Percentiles rank a stretch among this genome's conserved stretches.
These are phyloP conservation scores for Aspergillus sp. DNA, from an alignment of 2,329 filamentous ascomycete genomes.

Conservation along the genomic window DNA sequence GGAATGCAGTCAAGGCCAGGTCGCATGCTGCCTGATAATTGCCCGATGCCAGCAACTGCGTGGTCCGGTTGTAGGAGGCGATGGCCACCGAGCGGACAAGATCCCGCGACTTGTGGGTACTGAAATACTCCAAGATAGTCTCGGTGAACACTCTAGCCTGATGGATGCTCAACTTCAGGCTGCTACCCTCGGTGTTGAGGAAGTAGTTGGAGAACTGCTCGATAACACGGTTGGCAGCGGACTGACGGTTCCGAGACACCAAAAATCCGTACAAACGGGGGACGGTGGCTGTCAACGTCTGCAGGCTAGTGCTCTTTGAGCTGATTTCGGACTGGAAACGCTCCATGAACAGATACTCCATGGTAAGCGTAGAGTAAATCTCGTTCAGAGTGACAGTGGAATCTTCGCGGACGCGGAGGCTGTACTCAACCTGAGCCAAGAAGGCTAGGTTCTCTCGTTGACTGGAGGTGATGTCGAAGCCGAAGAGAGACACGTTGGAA, in stretches of 20 bases:
- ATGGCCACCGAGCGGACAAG: slow-evolving; percentile 43
- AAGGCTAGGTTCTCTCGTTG: slow-evolving; percentile 44
- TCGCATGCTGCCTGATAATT: slow-evolving; percentile 36
- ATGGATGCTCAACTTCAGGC: slow-evolving; percentile 22
- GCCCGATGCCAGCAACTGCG: slow-evolving; percentile 30
- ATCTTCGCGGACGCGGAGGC: slow-evolving; percentile 26
- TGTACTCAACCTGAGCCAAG: slow-evolving; percentile 51
- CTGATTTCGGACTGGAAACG: slow-evolving; percentile 41
- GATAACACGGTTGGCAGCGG: slow-evolving; percentile 27
- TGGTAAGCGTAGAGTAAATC: slow-evolving; percentile 47
- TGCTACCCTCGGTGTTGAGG: slow-evolving; percentile 32
- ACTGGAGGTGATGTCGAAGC: slow-evolving; percentile 36
- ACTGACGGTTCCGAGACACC: slow-evolving; percentile 25
- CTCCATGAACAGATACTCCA: slow-evolving; percentile 46
- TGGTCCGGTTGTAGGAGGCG: slow-evolving; percentile 32
- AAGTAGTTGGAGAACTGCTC: slow-evolving; percentile 38
- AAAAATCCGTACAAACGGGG: slow-evolving; percentile 39
- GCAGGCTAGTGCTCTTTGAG: slow-evolving; percentile 42
- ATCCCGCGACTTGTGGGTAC: slow-evolving; percentile 34
- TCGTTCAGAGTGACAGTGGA: slow-evolving; percentile 41
- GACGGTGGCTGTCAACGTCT: slow-evolving; percentile 37
- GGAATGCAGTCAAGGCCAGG: slow-evolving; percentile 36
- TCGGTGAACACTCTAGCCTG: slow-evolving; percentile 35
- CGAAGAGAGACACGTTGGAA: slow-evolving; percentile 28
- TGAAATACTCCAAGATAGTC: slow-evolving; percentile 38